A percentile compares a stretch with the other conserved stretches of the same genome.
These are phyloP conservation scores for Obelidium mucronatum DNA, from an alignment of 192 early-diverging fungal species.

Conservation along the genomic window DNA sequence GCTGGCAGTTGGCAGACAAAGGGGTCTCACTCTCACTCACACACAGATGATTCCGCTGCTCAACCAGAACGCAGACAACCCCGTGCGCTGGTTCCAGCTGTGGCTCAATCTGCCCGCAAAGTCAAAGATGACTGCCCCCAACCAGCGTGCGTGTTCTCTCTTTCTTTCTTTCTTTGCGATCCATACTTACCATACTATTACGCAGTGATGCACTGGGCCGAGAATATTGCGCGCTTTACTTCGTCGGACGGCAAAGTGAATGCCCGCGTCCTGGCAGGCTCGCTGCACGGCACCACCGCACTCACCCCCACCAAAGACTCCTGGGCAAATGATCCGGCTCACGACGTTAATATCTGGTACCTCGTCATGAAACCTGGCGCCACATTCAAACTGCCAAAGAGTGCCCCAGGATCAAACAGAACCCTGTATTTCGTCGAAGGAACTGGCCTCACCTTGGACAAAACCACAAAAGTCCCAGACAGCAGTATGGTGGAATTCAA, in stretches of 20 bases:
- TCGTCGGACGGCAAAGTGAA: conserved; percentile 54
- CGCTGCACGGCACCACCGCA: conserved; percentile 41
- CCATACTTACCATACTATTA: not conserved
- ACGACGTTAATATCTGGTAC: conserved; percentile 27
- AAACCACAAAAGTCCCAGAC: conserved; percentile 2
- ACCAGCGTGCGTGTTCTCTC: not conserved
- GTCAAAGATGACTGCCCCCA: conserved; percentile 27
- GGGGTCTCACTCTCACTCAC: not conserved
- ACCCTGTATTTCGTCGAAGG: conserved; percentile 40
- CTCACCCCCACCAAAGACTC: not conserved
- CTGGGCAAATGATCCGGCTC: conserved; percentile 23
- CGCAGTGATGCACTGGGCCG: conserved; percentile 22
- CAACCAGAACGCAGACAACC: conserved; percentile 45
- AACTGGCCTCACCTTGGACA: conserved; percentile 29
- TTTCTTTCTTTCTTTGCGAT: not conserved
- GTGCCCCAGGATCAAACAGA: not conserved
- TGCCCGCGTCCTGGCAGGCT: conserved; percentile 91
- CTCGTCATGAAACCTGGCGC: conserved; percentile 58
- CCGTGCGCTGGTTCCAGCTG: conserved; percentile 57
- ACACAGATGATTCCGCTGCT: conserved; percentile 35
- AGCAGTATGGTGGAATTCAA: conserved; percentile 54
- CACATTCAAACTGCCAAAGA: conserved; percentile 54
- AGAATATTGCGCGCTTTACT: conserved; percentile 67
- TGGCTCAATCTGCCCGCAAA: conserved; percentile 67
- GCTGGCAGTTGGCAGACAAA: not conserved